phyloP scores from a whole-genome alignment of 2,329 filamentous ascomycete genomes.

The Neofusicoccum umdonicola region DNA sequence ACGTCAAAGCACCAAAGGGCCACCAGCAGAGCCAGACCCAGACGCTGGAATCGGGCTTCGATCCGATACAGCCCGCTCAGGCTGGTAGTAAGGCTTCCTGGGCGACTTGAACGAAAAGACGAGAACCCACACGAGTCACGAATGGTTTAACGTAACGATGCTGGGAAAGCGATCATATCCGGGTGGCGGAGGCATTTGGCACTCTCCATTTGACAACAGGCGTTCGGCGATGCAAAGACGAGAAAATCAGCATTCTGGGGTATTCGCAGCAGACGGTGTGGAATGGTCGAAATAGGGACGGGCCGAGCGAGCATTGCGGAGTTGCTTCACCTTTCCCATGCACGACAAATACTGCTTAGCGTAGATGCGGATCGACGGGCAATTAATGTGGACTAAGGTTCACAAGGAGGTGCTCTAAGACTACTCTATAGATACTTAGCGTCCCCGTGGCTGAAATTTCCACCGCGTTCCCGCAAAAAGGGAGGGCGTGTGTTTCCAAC shows the following conservation, averaged over 20 bases:
- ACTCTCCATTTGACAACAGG: neutral
- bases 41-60: constrained; percentile 5
- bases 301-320: too few relatives aligned
- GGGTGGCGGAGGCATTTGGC: neutral
- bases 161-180: neutral
- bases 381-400: too few relatives aligned
- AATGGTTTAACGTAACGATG: neutral
- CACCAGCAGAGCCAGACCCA: constrained; percentile 5
- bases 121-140: too few relatives aligned
- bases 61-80: neutral
- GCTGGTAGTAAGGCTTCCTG: neutral
- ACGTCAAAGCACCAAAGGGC: constrained; percentile 47
- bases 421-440: neutral
- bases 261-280: too few relatives aligned
- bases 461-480: too few relatives aligned
- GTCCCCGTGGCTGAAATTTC: too few relatives aligned
- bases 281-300: too few relatives aligned
- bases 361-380: too few relatives aligned
- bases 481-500: too few relatives aligned
- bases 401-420: neutral
- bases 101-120: neutral
- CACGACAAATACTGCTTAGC: too few relatives aligned
- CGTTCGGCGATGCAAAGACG: neutral
- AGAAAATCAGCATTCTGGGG: too few relatives aligned
- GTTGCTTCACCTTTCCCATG: too few relatives aligned